A percentile compares a stretch with the other conserved stretches of the same genome.
phyloP scores from a whole-genome alignment of 202 grass and related monocot species.

The Setaria italica region DNA sequence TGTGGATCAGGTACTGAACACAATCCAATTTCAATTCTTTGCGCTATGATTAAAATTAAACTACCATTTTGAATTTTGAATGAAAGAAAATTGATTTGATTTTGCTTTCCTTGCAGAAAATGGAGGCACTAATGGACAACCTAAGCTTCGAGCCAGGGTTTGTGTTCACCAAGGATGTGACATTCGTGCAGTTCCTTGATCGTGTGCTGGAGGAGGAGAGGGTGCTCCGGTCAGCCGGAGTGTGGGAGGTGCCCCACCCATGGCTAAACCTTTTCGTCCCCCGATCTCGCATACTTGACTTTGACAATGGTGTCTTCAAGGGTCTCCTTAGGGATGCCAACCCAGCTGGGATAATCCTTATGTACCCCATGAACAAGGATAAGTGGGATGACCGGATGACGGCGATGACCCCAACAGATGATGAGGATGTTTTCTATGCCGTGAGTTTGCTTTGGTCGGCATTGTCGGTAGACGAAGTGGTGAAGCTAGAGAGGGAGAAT shows the following conservation, averaged over 20 bases:
- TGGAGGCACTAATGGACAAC: slow-evolving; percentile 22
- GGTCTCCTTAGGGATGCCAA: slow-evolving; percentile 29
- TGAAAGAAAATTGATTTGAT: not conserved
- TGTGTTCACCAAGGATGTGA: slow-evolving; percentile 52
- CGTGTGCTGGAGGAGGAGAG: slow-evolving; percentile 44
- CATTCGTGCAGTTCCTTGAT: slow-evolving; percentile 49
- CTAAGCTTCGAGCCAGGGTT: slow-evolving; percentile 44
- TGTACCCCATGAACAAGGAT: slow-evolving; percentile 57
- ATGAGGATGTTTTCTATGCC: slow-evolving; percentile 62
- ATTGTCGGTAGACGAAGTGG: not conserved
- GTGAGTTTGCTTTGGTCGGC: slow-evolving; percentile 52
- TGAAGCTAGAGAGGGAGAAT: slow-evolving; percentile 38
- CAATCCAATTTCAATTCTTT: not conserved
- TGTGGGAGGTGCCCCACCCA: slow-evolving; percentile 60
- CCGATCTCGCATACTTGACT: slow-evolving; percentile 50
- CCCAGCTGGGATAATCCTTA: slow-evolving; percentile 48
- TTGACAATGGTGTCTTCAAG: slow-evolving; percentile 50
- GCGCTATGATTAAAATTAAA: not conserved
- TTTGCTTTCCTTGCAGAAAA: not conserved
- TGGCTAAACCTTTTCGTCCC: slow-evolving; percentile 71
- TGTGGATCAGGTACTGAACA: slow-evolving; percentile 41
- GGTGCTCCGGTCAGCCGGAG: slow-evolving; percentile 30
- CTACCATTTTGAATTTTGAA: not conserved
- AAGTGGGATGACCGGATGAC: slow-evolving; percentile 72
- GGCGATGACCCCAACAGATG: slow-evolving; percentile 18